These are phyloP conservation scores for Tricholoma sp. DNA, from an alignment of 768 basidiomycete species.

Conservation along the genomic window DNA sequence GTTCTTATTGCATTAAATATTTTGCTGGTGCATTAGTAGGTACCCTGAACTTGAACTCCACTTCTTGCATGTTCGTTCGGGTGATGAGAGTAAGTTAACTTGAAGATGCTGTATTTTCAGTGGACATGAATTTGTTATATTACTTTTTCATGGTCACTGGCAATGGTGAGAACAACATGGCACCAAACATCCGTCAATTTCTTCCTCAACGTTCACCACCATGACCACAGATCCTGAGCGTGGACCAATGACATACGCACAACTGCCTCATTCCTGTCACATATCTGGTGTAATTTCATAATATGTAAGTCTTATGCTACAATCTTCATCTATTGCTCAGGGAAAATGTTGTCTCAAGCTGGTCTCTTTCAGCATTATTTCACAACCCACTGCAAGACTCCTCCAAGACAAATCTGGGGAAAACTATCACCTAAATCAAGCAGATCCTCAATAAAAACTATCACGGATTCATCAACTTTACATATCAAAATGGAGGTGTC, in stretches of 20 bases:
- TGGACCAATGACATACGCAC: not conserved
- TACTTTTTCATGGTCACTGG: not conserved
- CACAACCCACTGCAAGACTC: slow-evolving; percentile 21
- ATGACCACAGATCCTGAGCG: not conserved
- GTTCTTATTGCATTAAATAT: not conserved
- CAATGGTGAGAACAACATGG: not conserved
- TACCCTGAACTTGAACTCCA: no score
- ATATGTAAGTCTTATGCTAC: not conserved
- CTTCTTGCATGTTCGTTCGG: no score
- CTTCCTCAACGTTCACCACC: not conserved
- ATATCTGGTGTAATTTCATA: not conserved
- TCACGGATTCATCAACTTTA: not conserved
- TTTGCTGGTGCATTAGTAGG: not conserved
- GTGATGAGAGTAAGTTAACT: no score
- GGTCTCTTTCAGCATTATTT: slow-evolving; percentile 23
- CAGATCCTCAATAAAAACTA: slow-evolving; percentile 11
- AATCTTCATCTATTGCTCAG: not conserved
- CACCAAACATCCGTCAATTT: not conserved
- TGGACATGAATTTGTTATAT: not conserved
- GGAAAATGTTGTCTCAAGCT: slow-evolving; percentile 20
- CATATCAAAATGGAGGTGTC: slow-evolving; percentile 2
- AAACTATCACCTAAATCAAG: slow-evolving; percentile 7
- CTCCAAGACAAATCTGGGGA: slow-evolving; percentile 19
- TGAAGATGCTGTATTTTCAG: no score
- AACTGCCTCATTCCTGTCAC: not conserved